These are phyloP conservation scores for Vigna angularis DNA, from an alignment of 306 rosid genomes.

Conservation along the genomic window DNA sequence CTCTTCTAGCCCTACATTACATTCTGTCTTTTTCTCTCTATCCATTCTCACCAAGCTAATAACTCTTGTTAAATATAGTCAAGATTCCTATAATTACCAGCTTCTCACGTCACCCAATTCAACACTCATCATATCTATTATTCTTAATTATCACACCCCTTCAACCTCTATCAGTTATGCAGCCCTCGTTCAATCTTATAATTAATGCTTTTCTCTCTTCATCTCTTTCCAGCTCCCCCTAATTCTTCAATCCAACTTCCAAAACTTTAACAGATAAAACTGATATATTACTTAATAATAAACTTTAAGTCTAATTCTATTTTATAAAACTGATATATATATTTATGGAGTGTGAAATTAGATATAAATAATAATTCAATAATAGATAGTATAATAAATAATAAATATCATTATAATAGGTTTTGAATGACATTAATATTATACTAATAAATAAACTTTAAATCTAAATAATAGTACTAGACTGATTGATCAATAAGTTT, in stretches of 20 bases:
- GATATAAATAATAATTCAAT: no score
- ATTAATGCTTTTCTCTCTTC: not conserved
- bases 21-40: constrained; percentile 19
- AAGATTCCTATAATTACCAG: constrained; percentile 14
- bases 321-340: no score
- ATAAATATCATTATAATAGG: no score
- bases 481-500: no score
- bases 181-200: not conserved
- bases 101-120: constrained; percentile 7
- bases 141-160: constrained; percentile 5
- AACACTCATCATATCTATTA: not conserved
- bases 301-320: no score
- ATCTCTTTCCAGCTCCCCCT: not conserved
- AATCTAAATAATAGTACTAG: no score
- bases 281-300: no score
- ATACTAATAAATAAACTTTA: no score
- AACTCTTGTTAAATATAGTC: not conserved
- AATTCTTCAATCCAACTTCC: not conserved
- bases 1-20: not conserved
- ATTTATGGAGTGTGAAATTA: no score
- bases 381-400: no score
- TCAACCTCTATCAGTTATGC: not conserved
- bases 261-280: not conserved
- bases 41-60: constrained; percentile 12
- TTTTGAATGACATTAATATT: no score